Conservation (phyloP, 1,284 basidiomycete genomes). For the Grifola frondosa region DNA sequence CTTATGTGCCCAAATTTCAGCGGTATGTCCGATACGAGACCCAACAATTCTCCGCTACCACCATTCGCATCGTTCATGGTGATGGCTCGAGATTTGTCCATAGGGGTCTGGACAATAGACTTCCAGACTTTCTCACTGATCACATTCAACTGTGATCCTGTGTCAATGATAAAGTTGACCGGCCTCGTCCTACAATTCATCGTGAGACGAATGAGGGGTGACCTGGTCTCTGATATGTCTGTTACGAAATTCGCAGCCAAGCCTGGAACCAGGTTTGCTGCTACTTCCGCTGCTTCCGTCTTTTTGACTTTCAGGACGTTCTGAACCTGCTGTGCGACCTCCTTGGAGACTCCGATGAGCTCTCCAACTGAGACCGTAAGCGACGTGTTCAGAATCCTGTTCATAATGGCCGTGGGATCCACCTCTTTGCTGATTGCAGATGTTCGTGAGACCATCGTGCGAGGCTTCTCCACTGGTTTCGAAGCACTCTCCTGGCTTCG, state of each 20-base stretch:
- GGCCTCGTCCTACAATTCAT: slow-evolving; percentile 1
- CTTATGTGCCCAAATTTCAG: slow-evolving; percentile 2
- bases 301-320: slow-evolving; percentile 1
- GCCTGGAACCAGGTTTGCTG: slow-evolving; percentile 1
- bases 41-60: background rate
- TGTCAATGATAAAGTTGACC: slow-evolving; percentile 2
- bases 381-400: background rate
- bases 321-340: background rate
- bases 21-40: slow-evolving; percentile 1
- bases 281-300: background rate
- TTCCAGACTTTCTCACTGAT: slow-evolving; percentile 3
- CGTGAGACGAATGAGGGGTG: slow-evolving; percentile 1
- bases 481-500: background rate
- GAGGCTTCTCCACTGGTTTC: background rate
- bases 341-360: slow-evolving; percentile 1
- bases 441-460: background rate
- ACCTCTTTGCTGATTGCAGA: background rate
- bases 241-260: no score
- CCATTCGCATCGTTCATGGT: slow-evolving; percentile 2
- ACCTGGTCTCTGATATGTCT: background rate
- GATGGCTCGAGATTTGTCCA: background rate
- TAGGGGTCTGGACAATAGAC: slow-evolving; percentile 1
- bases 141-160: slow-evolving; percentile 4
- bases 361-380: slow-evolving; percentile 2
- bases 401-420: background rate